Conservation (phyloP, 495 filamentous ascomycete species). For the Penicillium lividum region DNA sequence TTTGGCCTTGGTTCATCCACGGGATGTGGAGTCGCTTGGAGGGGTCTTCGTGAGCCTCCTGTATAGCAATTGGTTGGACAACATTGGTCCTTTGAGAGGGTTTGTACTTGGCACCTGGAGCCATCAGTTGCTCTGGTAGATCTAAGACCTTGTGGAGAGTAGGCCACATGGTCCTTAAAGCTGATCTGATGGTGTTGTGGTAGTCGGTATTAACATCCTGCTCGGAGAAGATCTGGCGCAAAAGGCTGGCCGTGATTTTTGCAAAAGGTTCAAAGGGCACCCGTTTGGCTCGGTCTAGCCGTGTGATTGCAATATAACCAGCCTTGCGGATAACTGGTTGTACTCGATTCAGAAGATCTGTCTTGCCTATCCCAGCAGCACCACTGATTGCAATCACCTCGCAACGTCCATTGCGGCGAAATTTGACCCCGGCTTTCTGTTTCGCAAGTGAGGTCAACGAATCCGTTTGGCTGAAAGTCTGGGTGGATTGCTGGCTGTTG, state of each 20-base stretch:
- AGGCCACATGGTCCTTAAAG: conserved; percentile 75
- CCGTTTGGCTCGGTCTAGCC: conserved; percentile 78
- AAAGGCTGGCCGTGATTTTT: conserved; percentile 74
- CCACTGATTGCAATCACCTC: conserved; percentile 80
- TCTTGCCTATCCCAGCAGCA: conserved; percentile 78
- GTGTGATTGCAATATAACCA: conserved; percentile 81
- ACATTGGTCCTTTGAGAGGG: conserved; percentile 31
- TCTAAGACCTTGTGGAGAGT: conserved; percentile 74
- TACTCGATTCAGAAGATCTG: conserved; percentile 75
- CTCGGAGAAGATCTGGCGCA: conserved; percentile 91
- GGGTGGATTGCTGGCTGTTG: conserved; percentile 32
- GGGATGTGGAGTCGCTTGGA: conserved; percentile 39
- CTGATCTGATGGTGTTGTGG: conserved; percentile 70
- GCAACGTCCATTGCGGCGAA: conserved; percentile 65
- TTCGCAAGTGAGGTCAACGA: conserved; percentile 35
- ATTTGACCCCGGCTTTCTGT: conserved; percentile 52
- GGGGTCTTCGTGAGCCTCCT: conserved; percentile 31
- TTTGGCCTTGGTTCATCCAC: conserved; percentile 46
- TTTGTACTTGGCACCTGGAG: conserved; percentile 41
- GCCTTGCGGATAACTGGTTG: conserved; percentile 68
- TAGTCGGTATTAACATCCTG: conserved; percentile 81
- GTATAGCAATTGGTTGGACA: conserved; percentile 32
- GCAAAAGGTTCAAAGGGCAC: conserved; percentile 84
- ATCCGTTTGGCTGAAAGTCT: conserved; percentile 35
- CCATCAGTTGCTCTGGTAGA: conserved; percentile 73